Evolutionary conservation across 305 asterid genomes (phyloP), one percentile per base, ranked within the genome.

Genomic region (Rubia occidens): DNA sequence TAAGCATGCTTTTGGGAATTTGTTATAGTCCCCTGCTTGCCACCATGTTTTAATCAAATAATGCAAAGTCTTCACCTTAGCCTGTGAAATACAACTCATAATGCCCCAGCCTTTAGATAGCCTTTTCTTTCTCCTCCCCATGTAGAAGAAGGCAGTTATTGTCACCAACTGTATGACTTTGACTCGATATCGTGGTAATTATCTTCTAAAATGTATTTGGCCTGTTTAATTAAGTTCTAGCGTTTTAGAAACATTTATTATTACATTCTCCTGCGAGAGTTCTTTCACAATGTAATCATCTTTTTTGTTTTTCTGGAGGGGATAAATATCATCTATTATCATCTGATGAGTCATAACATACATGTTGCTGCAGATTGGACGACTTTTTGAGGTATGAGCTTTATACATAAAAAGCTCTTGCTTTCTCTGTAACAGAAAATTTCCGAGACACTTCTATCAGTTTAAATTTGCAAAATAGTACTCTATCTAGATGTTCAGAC

Each of bases 371-470:
- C 95, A 94, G 97, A 78, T 84, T 94, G 85, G 93, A 91, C 76
- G 96, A 89, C 62, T 91, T 94, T 76, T 83, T 87, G 62, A 94
- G 99, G 99, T 88, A 82, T 32, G 82, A 55, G 72, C 73, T 77
- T 76, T 66, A 66, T 49, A 51, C 61, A 69, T 24, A 2, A 11
- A 8, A 32, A 51, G 62, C 59, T 42, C 74, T 70, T 72, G 24
- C 44, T 53, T 76, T 75, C 72, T 20, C 45, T 14, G 61, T 11
- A n/a, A 20, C 21, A 11, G 61, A 55, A 58, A 53, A 49, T 42
- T 56, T 39, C 62, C 5, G 64, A 18, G 60, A 20, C 51, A 47
- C 18, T 54, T 32, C 24, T 29, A 11, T 60, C 8, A 56, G 29
- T 29, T 17, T 60, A 11, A 59, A 59, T 59, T 59, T 59, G 24